Conservation (phyloP, 1,139 yeast species). For the Ogataea hybrid region DNA sequence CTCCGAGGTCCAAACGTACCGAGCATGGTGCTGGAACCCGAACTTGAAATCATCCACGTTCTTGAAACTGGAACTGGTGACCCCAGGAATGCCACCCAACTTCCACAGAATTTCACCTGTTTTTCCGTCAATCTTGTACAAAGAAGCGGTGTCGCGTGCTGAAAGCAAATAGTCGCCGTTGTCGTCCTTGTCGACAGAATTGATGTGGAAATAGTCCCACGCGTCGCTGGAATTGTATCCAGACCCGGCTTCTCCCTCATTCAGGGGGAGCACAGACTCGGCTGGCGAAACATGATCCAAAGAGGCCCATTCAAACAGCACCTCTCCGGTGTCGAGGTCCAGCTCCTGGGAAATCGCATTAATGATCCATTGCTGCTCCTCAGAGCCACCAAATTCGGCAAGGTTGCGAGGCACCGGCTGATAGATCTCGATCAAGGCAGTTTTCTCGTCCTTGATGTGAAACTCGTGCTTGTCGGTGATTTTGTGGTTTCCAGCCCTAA, state of each 20-base stretch:
- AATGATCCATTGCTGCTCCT: conserved; percentile 36
- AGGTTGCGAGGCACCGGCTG: conserved; percentile 35
- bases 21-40: conserved; percentile 41
- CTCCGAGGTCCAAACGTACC: conserved; percentile 30
- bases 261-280: conserved; percentile 33
- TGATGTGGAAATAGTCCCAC: conserved; percentile 44
- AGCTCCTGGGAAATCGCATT: conserved; percentile 38
- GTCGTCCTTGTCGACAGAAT: conserved; percentile 41
- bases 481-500: conserved; percentile 36
- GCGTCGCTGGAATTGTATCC: conserved; percentile 38
- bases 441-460: conserved; percentile 32
- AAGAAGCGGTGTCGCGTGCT: conserved; percentile 38
- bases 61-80: conserved; percentile 30
- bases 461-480: conserved; percentile 38
- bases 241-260: conserved; percentile 34
- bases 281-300: conserved; percentile 38
- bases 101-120: conserved; percentile 41
- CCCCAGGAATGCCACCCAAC: conserved; percentile 31
- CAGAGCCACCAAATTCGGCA: conserved; percentile 30
- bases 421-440: conserved; percentile 35
- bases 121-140: conserved; percentile 38
- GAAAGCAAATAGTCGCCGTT: conserved; percentile 39
- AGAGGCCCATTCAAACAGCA: conserved; percentile 40
- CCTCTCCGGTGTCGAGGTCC: conserved; percentile 38
- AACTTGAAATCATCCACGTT: conserved; percentile 29